Evolutionary conservation across 2,329 filamentous ascomycete genomes (phyloP), one percentile per base, ranked within the genome.

Genomic region (Fusarium stilboides): DNA sequence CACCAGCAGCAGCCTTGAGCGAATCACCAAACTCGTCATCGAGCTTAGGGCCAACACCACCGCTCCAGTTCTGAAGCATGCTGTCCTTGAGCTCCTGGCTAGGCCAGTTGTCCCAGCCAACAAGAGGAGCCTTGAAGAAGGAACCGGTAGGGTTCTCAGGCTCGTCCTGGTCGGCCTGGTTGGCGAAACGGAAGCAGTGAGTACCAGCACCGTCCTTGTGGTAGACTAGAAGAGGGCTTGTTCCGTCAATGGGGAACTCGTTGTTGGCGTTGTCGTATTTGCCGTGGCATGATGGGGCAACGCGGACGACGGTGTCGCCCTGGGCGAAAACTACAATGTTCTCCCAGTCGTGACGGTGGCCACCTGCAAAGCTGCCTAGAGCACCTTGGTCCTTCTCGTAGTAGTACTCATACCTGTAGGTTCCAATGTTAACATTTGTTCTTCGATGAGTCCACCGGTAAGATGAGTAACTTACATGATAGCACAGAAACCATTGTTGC

Each of bases 341-440:
- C 68, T 83, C 81, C 81, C 80, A 83, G 62, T 83, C 81, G 64
- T 82, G 79, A 1, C 77, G 75, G 47, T 83, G 81, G 26, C 79
- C 80, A 4, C 80, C 76, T 0, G 62, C 56, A 13, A 75, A 74
- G 33, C 70, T 68, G 0, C 78, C 80, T 1, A 59, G 44, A 3
- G 72, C 79, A 1, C 80, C 77, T 57, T 79, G 75, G 46, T 84
- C 83, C 68, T 85, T 84, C 47, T 83, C 82, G 54, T 81, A 79
- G 68, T 83, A 84, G 76, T 80, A 80, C 52, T 75, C 74, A 45
- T 71, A 71, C 69, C 69, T 71, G 14, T 3, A 12, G 28, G 14
- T 17, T 43, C 1, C 2, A 20, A 4, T 7, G 13, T 69, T 1
- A 69, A 15, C 8, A 43, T 3, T 15, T 17, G 15, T 13, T 4